These are phyloP conservation scores for Kwoniella sp. DNA, from an alignment of 768 basidiomycete species.

Conservation along the genomic window DNA sequence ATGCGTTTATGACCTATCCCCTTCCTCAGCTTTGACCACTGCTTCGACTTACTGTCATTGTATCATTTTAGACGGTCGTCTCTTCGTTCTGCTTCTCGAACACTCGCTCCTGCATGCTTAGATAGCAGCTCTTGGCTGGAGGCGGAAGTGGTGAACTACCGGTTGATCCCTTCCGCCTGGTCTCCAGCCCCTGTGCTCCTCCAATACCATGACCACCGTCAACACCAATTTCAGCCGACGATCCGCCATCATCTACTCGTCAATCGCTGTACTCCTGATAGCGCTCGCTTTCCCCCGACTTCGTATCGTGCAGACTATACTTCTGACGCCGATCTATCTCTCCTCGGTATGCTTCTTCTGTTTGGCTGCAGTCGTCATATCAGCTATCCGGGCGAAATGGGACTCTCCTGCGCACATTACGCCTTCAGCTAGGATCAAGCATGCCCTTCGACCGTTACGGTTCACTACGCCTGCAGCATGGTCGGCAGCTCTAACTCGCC, in stretches of 20 bases:
- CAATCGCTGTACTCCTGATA: constrained; percentile 22
- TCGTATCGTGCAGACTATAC: constrained; percentile 10
- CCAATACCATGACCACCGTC: background rate
- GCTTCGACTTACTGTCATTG: too few relatives aligned
- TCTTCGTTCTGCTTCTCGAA: too few relatives aligned
- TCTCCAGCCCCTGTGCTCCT: background rate
- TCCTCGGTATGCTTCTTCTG: constrained; percentile 16
- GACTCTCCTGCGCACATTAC: background rate
- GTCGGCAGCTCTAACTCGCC: constrained; percentile 84
- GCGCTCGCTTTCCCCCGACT: constrained; percentile 29
- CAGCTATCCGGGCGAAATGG: constrained; percentile 9
- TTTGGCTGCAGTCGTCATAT: constrained; percentile 12
- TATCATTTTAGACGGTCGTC: too few relatives aligned
- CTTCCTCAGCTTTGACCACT: background rate
- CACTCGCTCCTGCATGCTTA: constrained; percentile 1
- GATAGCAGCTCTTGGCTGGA: constrained; percentile 5
- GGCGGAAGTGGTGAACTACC: constrained; percentile 13
- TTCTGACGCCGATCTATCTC: constrained; percentile 26
- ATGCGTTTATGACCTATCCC: too few relatives aligned
- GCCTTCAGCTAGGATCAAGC: constrained; percentile 23
- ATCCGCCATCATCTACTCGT: constrained; percentile 5
- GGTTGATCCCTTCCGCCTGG: constrained; percentile 17
- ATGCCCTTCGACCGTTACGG: constrained; percentile 71
- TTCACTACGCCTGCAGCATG: constrained; percentile 94
- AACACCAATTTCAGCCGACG: background rate